phyloP scores from a whole-genome alignment of 306 rosid species.

The Dalbergia cochinchinensis region DNA sequence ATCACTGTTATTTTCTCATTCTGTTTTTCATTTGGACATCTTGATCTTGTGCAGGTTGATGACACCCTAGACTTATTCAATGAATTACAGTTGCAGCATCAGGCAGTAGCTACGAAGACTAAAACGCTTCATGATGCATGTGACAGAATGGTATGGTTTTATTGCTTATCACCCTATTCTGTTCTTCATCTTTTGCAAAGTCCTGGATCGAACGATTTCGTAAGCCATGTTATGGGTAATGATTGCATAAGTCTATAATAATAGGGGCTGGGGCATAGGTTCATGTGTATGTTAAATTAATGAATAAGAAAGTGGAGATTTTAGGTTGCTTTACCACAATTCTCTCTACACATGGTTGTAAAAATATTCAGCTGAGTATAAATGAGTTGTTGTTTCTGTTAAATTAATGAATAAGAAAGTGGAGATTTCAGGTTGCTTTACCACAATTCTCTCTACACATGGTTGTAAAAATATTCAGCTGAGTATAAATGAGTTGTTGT shows the following conservation, averaged over 20 bases:
- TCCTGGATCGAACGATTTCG: constrained; percentile 6
- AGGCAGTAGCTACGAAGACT: constrained; percentile 96
- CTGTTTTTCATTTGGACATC: constrained; percentile 32
- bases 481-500: constrained; percentile 29
- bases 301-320: constrained; percentile 16
- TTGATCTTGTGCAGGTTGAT: constrained; percentile 74
- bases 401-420: background rate
- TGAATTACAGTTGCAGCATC: constrained; percentile 90
- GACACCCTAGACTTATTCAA: constrained; percentile 83
- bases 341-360: background rate
- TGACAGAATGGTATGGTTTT: constrained; percentile 77
- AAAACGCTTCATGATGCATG: constrained; percentile 99
- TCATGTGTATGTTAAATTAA: background rate
- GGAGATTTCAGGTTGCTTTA: constrained; percentile 22
- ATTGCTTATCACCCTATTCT: constrained; percentile 25
- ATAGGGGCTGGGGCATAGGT: background rate
- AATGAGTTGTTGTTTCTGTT: constrained; percentile 32
- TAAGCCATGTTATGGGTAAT: constrained; percentile 26
- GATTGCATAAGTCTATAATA: constrained; percentile 13
- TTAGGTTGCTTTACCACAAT: constrained; percentile 25
- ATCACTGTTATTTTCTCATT: constrained; percentile 24
- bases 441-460: background rate
- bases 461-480: background rate
- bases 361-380: background rate
- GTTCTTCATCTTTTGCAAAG: constrained; percentile 20